Evolutionary conservation across 371 early-diverging fungal species (phyloP), one percentile per base, ranked within the genome.

Genomic region (Rhizomucor miehei): DNA sequence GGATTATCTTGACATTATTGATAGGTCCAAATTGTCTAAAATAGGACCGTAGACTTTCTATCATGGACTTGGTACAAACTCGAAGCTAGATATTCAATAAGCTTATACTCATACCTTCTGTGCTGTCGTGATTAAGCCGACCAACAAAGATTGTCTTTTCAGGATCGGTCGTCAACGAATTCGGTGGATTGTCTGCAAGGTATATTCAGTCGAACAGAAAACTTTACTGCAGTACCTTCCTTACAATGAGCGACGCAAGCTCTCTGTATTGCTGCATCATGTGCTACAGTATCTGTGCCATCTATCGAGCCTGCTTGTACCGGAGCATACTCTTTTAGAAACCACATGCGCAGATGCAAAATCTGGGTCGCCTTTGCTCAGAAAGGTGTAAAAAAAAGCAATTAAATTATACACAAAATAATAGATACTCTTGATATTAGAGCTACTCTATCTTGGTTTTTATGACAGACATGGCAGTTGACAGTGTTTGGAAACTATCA

Each of bases 251-350:
- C 56, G 13, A 53, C 34, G 24, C 48, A 40, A 14, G 85, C 83
- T 57, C 84, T 54, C 36, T 67, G 52, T 37, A 85, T 52, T 16
- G 77, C 85, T 43, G 68, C 58, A 57, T 85, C 85, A 45, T 83
- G 85, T 11, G 80, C 71, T 12, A 56, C 53, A 11, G 52, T 65
- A 38, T 66, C 79, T 0, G 71, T 73, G 21, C 85, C 85, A 60
- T 81, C 77, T 16, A 85, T 79, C n/a, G 75, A 77, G 14, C 85
- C 85, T 17, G 65, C 79, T 48, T 72, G 60, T 10, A 83, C 45
- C 14, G 85, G 81, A 50, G 76, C 60, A 53, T 85, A 85, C 24
- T 60, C 65, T 36, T 74, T 67, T 13, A 76, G 71, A 60, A 70
- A 81, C 79, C 79, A 79, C 83, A 79, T 82, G 44, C 29, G 29